Evolutionary conservation across 768 basidiomycete species (phyloP), one percentile per base, ranked within the genome.

Genomic region (Fomitopsis pulvina): DNA sequence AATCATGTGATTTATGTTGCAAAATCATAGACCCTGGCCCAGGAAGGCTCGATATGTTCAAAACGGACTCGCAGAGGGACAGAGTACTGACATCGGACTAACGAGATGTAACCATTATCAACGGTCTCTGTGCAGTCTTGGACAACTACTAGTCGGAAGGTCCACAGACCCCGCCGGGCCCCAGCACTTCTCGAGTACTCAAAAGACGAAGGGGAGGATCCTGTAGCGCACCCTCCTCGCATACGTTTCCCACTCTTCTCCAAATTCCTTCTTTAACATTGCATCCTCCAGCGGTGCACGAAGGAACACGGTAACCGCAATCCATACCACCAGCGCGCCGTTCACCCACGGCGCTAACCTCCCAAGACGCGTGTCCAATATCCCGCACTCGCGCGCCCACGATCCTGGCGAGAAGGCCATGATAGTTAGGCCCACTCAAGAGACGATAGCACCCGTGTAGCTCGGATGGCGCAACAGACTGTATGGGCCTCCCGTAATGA

Each of bases 171-270:
- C 34, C 4, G 34, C 14, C 34, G 34, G 14, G 14, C 14, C 34
- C 18, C 18, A 18, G 14, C 18, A 18, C 14, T 16, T 18, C 14
- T 6, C 7, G 6, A 37, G 34, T 5, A 18, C 34, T 45, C 29
- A 45, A 21, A 29, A 45, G 24, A 45, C 18, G 28, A 26, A 45
- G 14, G 48, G 48, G n/a, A 50, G n/a, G 27, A 50, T 5, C 27
- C 48, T 27, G 21, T 42, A 50, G 11, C 26, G 48, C 5, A 50
- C 48, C n/a, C 34, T 32, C 38, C 28, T 39, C 40, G 52, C 38
- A 54, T 54, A 58, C 2, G 45, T 34, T 6, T 45, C 43, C 57
- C 57, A 58, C 22, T 58, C 16, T 11, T 53, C 50, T 16, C 57
- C 57, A 41, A 58, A 58, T 30, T 53, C 24, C 34, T 42, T 45